Evolutionary conservation across 306 rosid genomes (phyloP), one percentile per base, ranked within the genome.

Genomic region (Canavalia ensiformis): DNA sequence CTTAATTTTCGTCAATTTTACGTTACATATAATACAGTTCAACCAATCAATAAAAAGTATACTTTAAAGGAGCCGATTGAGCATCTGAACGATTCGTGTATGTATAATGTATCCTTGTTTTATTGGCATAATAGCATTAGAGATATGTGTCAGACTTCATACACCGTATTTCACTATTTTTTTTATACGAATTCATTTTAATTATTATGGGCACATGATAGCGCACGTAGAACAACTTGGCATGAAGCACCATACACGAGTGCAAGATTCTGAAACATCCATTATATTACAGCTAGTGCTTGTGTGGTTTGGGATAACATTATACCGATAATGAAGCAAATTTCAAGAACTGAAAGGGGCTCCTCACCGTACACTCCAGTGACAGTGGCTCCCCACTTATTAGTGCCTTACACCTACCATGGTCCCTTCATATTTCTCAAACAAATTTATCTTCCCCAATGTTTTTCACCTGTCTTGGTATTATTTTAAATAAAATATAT

Each of bases 281-380:
- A 75, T 68, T 60, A 81, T 52, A 72, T 80, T 69, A 81, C 79
- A 75, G 41, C 79, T 63, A 62, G 59, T 76, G 51, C 63, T 67
- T 55, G 9, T 56, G 74, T 33, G 65, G 54, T 45, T 55, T 55
- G 64, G 68, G 54, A 58, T 83, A 46, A 37, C 37, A 62, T 18
- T 18, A 49, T 60, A 46, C 79, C 52, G 34, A 83, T 77, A 71
- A 70, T 51, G 74, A 69, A 63, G 68, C 68, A 39, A 70, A 82
- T 4, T 25, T 46, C 37, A 31, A 71, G 45, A 85, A 49, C 12
- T 81, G 77, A 72, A 76, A 71, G 51, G 33, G 44, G 37, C 73
- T 45, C 72, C 80, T 78, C 66, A 64, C 76, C 49, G 33, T 52
- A 52, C 82, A 62, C 59, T 46, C 44, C 58, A 33, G 62, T 45